Conservation (phyloP, 345 rosid genomes). For the Camelina hispida region DNA sequence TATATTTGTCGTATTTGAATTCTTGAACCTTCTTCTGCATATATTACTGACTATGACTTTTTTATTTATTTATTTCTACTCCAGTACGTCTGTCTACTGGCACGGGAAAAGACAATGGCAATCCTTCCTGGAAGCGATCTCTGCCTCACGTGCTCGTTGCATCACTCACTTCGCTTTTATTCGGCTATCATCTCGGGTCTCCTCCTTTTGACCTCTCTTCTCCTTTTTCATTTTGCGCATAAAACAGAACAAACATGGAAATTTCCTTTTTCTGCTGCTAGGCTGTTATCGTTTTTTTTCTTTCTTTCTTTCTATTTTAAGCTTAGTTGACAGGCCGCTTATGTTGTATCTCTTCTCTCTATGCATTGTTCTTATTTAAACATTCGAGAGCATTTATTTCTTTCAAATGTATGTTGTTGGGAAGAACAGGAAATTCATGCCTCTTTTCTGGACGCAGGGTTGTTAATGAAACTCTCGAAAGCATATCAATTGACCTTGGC, state of each 20-base stretch:
- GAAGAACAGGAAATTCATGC: conserved; percentile 15
- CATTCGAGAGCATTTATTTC: too few species aligned
- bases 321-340: background rate
- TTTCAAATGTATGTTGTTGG: conserved; percentile 18
- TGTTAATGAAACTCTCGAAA: conserved; percentile 91
- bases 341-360: conserved; percentile 16
- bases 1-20: background rate
- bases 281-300: background rate
- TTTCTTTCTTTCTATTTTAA: background rate
- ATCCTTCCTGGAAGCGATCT: conserved; percentile 84
- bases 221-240: background rate
- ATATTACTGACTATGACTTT: conserved; percentile 37
- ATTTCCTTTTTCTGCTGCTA: conserved; percentile 16
- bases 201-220: conserved; percentile 38
- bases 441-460: conserved; percentile 60
- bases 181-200: conserved; percentile 94
- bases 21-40: conserved; percentile 8
- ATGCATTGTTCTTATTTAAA: conserved; percentile 1
- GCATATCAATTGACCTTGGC: conserved; percentile 82
- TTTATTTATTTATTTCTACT: conserved; percentile 17
- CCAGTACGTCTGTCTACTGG: conserved; percentile 60
- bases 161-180: conserved; percentile 71
- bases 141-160: conserved; percentile 82
- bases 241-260: background rate
- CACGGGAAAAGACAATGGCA: conserved; percentile 61